Evolutionary conservation across 345 rosid species (phyloP).

Genomic region (Eucalyptus tenuipes): DNA sequence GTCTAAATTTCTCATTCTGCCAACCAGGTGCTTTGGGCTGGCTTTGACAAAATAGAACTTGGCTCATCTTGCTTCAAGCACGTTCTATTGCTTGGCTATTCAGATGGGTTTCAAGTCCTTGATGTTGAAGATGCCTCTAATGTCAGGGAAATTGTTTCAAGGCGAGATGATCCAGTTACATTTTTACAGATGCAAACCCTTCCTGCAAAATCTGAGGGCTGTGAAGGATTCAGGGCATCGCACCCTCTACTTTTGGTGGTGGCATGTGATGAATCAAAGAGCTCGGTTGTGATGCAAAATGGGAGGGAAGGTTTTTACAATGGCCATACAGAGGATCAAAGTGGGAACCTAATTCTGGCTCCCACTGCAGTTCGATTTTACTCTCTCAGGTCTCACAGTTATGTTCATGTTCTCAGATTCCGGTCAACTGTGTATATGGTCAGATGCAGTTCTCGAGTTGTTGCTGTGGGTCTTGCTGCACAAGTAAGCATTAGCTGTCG

Average conservation of each 20-base stretch:
- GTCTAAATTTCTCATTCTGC: neutral
- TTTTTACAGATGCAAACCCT: conserved; percentile 82
- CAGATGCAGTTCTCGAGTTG: conserved; percentile 76
- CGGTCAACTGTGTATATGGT: conserved; percentile 89
- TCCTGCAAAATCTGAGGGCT: conserved; percentile 52
- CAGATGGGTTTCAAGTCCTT: conserved; percentile 90
- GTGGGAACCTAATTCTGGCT: conserved; percentile 33
- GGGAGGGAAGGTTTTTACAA: conserved; percentile 64
- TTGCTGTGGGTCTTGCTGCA: conserved; percentile 83
- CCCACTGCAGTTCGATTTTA: conserved; percentile 84
- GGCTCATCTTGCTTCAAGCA: conserved; percentile 42
- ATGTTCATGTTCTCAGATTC: conserved; percentile 85
- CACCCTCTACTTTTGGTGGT: conserved; percentile 93
- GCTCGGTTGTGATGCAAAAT: conserved; percentile 13
- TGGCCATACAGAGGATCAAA: conserved; percentile 40
- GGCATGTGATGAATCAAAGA: conserved; percentile 70
- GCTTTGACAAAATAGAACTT: conserved; percentile 69
- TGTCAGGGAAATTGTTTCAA: conserved; percentile 72
- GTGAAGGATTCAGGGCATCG: conserved; percentile 76
- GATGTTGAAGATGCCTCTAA: conserved; percentile 76
- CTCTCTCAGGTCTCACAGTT: conserved; percentile 75
- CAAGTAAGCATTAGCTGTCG: conserved; percentile 40
- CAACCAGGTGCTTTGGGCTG: conserved; percentile 81
- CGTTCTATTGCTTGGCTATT: conserved; percentile 81
- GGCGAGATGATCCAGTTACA: conserved; percentile 79